phyloP scores from a whole-genome alignment of 2,329 filamentous ascomycete genomes.

The Canariomyces notabilis region DNA sequence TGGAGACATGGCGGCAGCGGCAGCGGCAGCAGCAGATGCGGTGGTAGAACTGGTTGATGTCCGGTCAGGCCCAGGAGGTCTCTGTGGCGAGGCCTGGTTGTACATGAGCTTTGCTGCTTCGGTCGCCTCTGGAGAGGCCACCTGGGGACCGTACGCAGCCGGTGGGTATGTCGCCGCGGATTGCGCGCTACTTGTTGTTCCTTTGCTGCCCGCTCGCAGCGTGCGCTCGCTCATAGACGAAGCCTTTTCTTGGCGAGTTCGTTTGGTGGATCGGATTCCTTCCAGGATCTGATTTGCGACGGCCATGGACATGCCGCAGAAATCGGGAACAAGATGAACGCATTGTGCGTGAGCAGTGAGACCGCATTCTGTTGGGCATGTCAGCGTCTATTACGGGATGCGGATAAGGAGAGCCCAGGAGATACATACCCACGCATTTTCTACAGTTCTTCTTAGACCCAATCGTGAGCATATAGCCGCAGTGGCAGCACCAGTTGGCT shows the following conservation, averaged over 20 bases:
- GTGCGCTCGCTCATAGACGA: constrained; percentile 61
- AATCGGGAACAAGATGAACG: constrained; percentile 93
- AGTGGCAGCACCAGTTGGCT: constrained; percentile 99
- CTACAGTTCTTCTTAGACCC: constrained; percentile 85
- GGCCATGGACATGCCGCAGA: constrained; percentile 99
- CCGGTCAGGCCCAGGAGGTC: constrained; percentile 47
- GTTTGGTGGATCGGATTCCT: constrained; percentile 76
- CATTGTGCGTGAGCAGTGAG: constrained; percentile 89
- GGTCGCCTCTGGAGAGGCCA: constrained; percentile 49
- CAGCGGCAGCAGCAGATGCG: constrained; percentile 51
- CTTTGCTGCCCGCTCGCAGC: constrained; percentile 51
- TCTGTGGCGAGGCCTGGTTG: constrained; percentile 48
- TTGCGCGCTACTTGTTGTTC: constrained; percentile 37
- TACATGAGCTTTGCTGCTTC: constrained; percentile 63
- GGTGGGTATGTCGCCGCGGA: constrained; percentile 23
- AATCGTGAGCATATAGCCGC: constrained; percentile 90
- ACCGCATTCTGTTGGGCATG: constrained; percentile 63
- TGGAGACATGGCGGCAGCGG: constrained; percentile 55
- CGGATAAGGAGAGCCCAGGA: neutral
- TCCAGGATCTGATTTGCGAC: constrained; percentile 90
- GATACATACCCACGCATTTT: constrained; percentile 71
- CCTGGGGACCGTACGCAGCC: constrained; percentile 29
- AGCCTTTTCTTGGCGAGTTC: constrained; percentile 55
- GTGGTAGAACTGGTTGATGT: constrained; percentile 47
- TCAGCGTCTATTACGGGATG: neutral